Evolutionary conservation across 306 rosid species (phyloP).

Genomic region (Trifolium subterraneum): DNA sequence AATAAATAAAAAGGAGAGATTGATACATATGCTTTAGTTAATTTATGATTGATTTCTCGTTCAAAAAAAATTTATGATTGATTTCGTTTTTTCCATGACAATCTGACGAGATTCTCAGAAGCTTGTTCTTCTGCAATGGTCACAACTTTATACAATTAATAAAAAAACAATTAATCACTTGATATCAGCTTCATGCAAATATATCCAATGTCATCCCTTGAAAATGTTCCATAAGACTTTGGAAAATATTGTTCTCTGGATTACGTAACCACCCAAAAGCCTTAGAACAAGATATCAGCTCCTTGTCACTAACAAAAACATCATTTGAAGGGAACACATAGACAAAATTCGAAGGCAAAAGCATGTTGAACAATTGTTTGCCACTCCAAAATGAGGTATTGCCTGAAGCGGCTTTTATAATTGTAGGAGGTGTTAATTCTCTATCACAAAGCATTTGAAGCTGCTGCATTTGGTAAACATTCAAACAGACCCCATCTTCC

Average conservation of each 20-base stretch:
- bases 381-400: slow-evolving; percentile 70
- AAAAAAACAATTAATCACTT: too few species aligned
- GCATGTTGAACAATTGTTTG: slow-evolving; percentile 83
- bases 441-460: slow-evolving; percentile 66
- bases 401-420: slow-evolving; percentile 64
- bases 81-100: too few species aligned
- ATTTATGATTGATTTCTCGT: too few species aligned
- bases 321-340: slow-evolving; percentile 58
- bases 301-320: slow-evolving; percentile 62
- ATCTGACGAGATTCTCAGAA: too few species aligned
- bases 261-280: slow-evolving; percentile 83
- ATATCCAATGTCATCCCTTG: slow-evolving; percentile 59
- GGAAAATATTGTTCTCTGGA: slow-evolving; percentile 61
- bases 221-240: slow-evolving; percentile 60
- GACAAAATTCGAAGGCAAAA: slow-evolving; percentile 70
- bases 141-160: too few species aligned
- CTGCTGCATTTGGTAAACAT: slow-evolving; percentile 79
- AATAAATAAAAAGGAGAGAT: too few species aligned
- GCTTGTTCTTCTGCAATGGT: too few species aligned
- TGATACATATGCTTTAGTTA: too few species aligned
- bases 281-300: slow-evolving; percentile 74
- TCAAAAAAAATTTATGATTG: too few species aligned
- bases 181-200: too few species aligned
- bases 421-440: slow-evolving; percentile 53
- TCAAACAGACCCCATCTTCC: slow-evolving; percentile 64